Conservation (phyloP, 805 yeast genomes). For the Grigorovia jiainica region DNA sequence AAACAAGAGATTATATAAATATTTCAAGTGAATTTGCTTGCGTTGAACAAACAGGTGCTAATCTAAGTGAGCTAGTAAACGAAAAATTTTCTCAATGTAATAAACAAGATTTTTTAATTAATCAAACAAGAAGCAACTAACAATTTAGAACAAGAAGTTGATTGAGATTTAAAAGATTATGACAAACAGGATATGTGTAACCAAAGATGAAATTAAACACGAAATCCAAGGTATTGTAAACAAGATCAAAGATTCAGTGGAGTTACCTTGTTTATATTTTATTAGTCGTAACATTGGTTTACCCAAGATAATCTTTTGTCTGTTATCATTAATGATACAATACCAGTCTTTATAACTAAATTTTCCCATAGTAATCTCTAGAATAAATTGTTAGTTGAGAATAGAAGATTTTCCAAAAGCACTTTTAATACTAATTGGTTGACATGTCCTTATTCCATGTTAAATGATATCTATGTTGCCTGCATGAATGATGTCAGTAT, state of each 20-base stretch:
- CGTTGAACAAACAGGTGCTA: too few species aligned
- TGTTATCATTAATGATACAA: background rate
- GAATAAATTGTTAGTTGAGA: background rate
- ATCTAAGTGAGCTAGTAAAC: too few species aligned
- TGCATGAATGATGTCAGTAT: background rate
- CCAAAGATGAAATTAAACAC: background rate
- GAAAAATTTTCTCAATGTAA: too few species aligned
- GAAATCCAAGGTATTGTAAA: too few species aligned
- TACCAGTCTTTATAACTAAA: background rate
- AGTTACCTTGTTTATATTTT: background rate
- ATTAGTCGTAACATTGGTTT: background rate
- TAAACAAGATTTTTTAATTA: too few species aligned
- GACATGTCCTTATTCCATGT: background rate
- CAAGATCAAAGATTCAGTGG: background rate
- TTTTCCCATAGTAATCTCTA: background rate
- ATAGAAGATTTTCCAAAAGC: background rate
- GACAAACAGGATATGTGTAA: background rate
- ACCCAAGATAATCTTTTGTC: background rate
- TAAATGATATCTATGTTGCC: background rate
- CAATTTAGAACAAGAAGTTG: too few species aligned
- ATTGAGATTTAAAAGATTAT: too few species aligned
- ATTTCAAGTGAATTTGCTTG: too few species aligned
- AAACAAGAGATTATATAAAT: too few species aligned
- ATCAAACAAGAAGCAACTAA: too few species aligned
- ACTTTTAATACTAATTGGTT: background rate